Base-by-base conservation (phyloP, 1,139 yeast genomes). In the Magnusiomyces paraingens region DNA sequence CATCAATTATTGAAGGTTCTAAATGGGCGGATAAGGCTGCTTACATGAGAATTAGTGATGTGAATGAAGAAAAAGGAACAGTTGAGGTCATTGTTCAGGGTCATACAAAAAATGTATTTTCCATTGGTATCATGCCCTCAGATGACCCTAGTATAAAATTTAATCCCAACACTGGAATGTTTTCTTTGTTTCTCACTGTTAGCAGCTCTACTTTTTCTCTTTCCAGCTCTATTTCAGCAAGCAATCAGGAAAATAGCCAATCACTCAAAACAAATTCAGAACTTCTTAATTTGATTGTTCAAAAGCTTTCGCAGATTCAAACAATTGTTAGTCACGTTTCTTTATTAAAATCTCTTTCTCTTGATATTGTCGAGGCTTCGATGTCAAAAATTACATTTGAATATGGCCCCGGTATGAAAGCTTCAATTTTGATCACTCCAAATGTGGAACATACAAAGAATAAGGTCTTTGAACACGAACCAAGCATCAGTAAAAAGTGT, bases 311-410 rank as follows among this genome's bases (percentile, higher is more conserved):
- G 14, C 66, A 62, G 52, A 61, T 66, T 49, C 68, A 66, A 44
- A 60, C 64, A 11, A 66, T 66, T 51, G 68, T 66, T 17, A 61
- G 63, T 53, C 65, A 63, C 51, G 60, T 66, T 39, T 65, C 63
- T 32, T 58, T 65, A 44, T 57, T 66, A 52, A 59, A 61, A 52
- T 56, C 63, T 32, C 58, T 62, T 55, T 53, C 58, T 1, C 59
- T 66, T 42, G 62, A 60, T 17, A 53, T 66, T 43, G 56, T 54
- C 10, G 62, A 62, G 8, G 67, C 68, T 1, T 62, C 68, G 8
- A 66, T 66, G 69, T 58, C 54, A 21, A 57, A 57, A 43, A 61
- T 66, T 21, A 51, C 61, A 12, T 66, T 66, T 57, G 62, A 58
- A 22, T 65, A 66, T 42, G 68, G 65, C 1, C 57, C 55, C 15